Conservation (phyloP, 1,284 basidiomycete species). For the Ceratobasidium sp. region DNA sequence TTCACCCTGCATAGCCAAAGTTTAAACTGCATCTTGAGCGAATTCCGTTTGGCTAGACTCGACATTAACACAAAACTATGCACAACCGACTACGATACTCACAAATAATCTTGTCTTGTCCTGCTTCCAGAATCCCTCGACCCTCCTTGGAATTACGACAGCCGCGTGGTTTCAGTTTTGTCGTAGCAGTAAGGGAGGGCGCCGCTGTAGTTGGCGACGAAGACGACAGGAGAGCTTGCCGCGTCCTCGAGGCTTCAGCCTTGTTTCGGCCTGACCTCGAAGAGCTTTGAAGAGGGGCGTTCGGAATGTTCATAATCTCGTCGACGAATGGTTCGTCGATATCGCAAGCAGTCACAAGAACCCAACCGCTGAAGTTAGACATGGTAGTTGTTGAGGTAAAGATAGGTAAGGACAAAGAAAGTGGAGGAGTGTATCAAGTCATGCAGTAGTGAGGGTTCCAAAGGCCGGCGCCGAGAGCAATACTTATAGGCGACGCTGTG, state of each 20-base stretch:
- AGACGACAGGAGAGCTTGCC: not conserved
- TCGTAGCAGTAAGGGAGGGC: no score
- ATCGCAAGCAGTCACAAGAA: not conserved
- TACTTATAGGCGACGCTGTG: not conserved
- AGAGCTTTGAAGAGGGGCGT: not conserved
- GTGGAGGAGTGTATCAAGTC: not conserved
- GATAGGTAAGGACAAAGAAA: not conserved
- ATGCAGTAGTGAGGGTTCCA: not conserved
- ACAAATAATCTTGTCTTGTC: no score
- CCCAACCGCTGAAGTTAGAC: not conserved
- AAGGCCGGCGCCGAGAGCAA: constrained; percentile 1
- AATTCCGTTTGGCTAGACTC: not conserved
- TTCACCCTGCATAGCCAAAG: not conserved
- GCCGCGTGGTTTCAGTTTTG: no score
- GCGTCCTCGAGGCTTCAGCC: not conserved
- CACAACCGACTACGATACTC: no score
- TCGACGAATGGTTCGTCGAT: not conserved
- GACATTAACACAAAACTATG: not conserved
- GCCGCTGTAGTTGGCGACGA: not conserved
- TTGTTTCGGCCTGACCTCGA: not conserved
- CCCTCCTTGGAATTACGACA: no score
- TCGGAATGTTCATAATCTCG: not conserved
- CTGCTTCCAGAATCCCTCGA: no score
- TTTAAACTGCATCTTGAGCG: not conserved
- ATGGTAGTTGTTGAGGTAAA: constrained; percentile 1